Evolutionary conservation across 23 red algal genomes (phyloP), one percentile per base, ranked within the genome.

Genomic region (Gracilaria vermiculophylla): DNA sequence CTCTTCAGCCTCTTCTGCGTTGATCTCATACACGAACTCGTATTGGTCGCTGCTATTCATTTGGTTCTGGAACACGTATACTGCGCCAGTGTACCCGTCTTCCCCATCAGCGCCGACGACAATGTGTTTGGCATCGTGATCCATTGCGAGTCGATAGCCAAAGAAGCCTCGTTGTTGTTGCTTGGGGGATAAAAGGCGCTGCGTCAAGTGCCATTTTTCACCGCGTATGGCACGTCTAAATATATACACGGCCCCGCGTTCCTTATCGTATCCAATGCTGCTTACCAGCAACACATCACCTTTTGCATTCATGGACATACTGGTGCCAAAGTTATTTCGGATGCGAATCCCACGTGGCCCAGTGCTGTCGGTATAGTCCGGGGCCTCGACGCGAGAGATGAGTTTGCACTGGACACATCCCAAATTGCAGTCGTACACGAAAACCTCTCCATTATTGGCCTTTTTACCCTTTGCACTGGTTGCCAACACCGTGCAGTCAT

Each of bases 281-380:
- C 90, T 80, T 5, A 80, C 80, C 1, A 56, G 71, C 29, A 94
- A 41, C 35, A 80, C 27, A 14, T 37, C 45, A 2, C 90, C 90
- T 12, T 36, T 35, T 21, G 35, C 81, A 37, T 62, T 47, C 58
- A 94, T 24, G 17, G 40, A 33, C 53, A 91, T 29, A 54, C 78
- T 84, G 13, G 82, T 56, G 21, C 90, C 90, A 78, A 94, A 94
- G 57, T 94, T 94, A 67, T 94, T 94, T 7, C 90, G 80, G 28
- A 94, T 94, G 36, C 90, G 90, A 27, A 94, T 84, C 2, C 90
- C 90, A 20, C 71, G 40, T 36, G 80, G 80, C 40, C 90, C 90
- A 5, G 39, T 36, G 5, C 29, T 65, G 48, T 94, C 69, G 16
- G 90, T 78, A 61, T 56, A 80, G 49, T 94, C 90, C 14, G 81